Base-by-base conservation (phyloP, 2,329 filamentous ascomycete genomes). In the Aspergillus fijiensis region DNA sequence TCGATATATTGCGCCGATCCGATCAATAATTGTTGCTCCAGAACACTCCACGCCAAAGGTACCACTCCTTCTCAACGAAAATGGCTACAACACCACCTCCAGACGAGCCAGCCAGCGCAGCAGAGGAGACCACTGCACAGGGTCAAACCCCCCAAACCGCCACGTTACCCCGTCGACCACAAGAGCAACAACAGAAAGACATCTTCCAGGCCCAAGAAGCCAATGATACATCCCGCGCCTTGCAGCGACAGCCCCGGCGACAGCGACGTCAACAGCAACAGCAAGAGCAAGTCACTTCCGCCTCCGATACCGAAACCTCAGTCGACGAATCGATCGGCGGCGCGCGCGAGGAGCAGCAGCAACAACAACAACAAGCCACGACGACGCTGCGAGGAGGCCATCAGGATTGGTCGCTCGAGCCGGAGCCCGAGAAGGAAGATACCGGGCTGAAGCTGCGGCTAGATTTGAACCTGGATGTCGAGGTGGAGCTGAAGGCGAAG, bases 401-500 rank as follows among this genome's bases (percentile, higher is more conserved):
- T n/a, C 33, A 21, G 70, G 42, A 49, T 25, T 55, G 53, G 53
- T 19, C n/a, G 39, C 39, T 45, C 39, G 39, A 45, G 39, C 39
- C 14, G 61, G 67, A 70, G 49, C 61, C 57, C 23, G 62, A 70
- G 33, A 66, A 71, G 39, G 74, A 75, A 16, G 65, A 77, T 55
- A 75, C 78, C 39, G 74, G 84, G 67, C 76, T 87, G 64, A 81
- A 84, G 66, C 67, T 87, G 73, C 77, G 83, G 66, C 68, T 87
- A 63, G 85, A 87, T 66, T 74, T 87, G 65, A 87, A 87, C 67
- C 74, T 87, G 61, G 85, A 87, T 70, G 85, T 87, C 69, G 85
- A 87, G 70, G 80, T 87, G 57, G 83, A 87, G 69, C 74, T 87
- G 51, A 87, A 87, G 77, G 85, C 85, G n/a, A 86, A 84, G 74